A percentile compares a stretch with the other conserved stretches of the same genome.
phyloP scores from a whole-genome alignment of 805 yeast species.

The Saturnispora silvae region DNA sequence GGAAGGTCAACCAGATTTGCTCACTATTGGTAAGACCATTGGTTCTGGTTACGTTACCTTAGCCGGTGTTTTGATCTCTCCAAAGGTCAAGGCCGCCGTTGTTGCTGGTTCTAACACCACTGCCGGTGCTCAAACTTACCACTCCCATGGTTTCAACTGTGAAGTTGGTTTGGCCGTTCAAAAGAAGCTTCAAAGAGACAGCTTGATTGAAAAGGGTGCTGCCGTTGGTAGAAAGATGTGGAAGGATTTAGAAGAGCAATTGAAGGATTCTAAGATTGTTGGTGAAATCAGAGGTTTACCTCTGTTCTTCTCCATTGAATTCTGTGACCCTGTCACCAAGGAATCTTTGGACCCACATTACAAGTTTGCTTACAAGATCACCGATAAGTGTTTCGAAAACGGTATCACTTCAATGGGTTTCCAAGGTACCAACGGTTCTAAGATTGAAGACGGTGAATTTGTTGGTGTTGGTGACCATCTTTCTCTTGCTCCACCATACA shows the following conservation, averaged over 20 bases:
- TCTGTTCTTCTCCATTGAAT: constrained; percentile 44
- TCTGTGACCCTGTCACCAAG: constrained; percentile 36
- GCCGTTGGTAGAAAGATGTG: constrained; percentile 36
- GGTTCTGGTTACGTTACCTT: constrained; percentile 42
- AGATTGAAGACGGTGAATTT: constrained; percentile 22
- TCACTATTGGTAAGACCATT: constrained; percentile 40
- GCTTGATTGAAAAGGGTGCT: constrained; percentile 31
- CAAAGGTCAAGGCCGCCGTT: constrained; percentile 30
- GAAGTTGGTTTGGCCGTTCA: constrained; percentile 38
- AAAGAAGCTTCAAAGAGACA: constrained; percentile 24
- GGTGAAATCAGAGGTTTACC: constrained; percentile 49
- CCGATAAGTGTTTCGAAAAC: constrained; percentile 27
- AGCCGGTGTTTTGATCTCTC: constrained; percentile 37
- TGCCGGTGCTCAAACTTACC: constrained; percentile 42
- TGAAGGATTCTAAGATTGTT: constrained; percentile 26
- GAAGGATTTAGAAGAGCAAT: constrained; percentile 21
- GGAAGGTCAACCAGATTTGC: constrained; percentile 36
- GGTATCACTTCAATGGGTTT: constrained; percentile 34
- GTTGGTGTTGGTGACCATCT: constrained; percentile 22
- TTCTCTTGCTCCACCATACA: constrained; percentile 36
- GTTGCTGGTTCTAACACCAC: constrained; percentile 31
- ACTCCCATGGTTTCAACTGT: constrained; percentile 38
- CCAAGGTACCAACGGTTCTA: constrained; percentile 32
- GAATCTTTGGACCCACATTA: constrained; percentile 32
- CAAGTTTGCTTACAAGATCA: constrained; percentile 23